Evolutionary conservation across 2,329 filamentous ascomycete genomes (phyloP).

Genomic region (Pseudocercospora fuligena): DNA sequence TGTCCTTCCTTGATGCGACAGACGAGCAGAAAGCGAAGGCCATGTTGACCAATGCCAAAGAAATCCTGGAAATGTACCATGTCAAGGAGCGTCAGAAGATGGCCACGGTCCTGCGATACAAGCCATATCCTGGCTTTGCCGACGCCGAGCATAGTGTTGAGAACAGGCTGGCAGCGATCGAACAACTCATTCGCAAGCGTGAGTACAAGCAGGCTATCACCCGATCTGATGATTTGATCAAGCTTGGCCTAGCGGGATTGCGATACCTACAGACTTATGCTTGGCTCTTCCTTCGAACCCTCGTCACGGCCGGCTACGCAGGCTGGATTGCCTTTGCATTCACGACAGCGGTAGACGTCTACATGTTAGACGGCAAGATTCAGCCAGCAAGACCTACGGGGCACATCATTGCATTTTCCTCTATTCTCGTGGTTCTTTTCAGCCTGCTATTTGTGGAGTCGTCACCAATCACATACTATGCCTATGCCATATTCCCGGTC

Average conservation of each 20-base stretch:
- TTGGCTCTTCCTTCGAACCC: constrained; percentile 89
- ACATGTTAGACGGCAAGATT: constrained; percentile 76
- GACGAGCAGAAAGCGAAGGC: constrained; percentile 81
- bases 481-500: constrained; percentile 88
- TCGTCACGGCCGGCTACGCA: constrained; percentile 88
- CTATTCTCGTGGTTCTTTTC: constrained; percentile 74
- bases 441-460: constrained; percentile 78
- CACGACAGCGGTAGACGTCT: constrained; percentile 84
- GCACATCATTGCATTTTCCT: constrained; percentile 71
- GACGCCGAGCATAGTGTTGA: constrained; percentile 66
- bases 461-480: constrained; percentile 84
- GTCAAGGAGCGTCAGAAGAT: constrained; percentile 90
- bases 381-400: constrained; percentile 65
- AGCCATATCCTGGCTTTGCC: constrained; percentile 73
- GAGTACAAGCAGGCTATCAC: constrained; percentile 78
- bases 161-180: constrained; percentile 70
- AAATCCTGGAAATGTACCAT: constrained; percentile 92
- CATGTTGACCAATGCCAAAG: constrained; percentile 79
- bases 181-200: constrained; percentile 67
- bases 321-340: constrained; percentile 95
- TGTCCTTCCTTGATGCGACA: constrained; percentile 76
- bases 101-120: constrained; percentile 74
- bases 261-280: constrained; percentile 97
- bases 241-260: constrained; percentile 77
- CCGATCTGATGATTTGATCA: constrained; percentile 76